These are phyloP conservation scores for Pseudozyma tsukubaensis DNA, from an alignment of 1,284 basidiomycete species.

Conservation along the genomic window DNA sequence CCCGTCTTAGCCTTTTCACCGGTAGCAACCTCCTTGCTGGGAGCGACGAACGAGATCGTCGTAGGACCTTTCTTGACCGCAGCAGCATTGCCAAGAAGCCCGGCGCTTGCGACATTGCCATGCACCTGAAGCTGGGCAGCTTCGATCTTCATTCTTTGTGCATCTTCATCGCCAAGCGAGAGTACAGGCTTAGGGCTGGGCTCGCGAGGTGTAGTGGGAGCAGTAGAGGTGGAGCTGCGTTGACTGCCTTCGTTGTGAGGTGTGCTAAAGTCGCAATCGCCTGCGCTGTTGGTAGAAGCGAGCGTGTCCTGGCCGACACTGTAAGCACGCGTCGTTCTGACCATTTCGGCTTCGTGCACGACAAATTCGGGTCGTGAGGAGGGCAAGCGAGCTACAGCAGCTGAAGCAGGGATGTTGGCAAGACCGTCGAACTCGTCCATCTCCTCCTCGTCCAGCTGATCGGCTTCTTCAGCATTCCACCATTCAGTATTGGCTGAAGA, in stretches of 20 bases:
- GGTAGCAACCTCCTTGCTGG: background rate
- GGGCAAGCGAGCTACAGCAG: constrained; percentile 41
- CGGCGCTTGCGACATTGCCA: background rate
- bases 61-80: constrained; percentile 24
- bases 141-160: constrained; percentile 37
- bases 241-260: constrained; percentile 7
- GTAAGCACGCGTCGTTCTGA: constrained; percentile 4
- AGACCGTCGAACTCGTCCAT: constrained; percentile 68
- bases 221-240: constrained; percentile 25
- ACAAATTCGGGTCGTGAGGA: constrained; percentile 19
- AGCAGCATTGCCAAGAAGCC: constrained; percentile 1
- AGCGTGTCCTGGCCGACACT: constrained; percentile 27
- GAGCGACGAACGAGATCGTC: constrained; percentile 27
- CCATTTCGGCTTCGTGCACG: background rate
- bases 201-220: constrained; percentile 27
- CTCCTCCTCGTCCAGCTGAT: constrained; percentile 68
- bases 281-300: background rate
- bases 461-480: constrained; percentile 2
- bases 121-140: constrained; percentile 24
- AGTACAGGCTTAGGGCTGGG: constrained; percentile 19
- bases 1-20: background rate
- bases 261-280: background rate
- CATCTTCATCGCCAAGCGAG: constrained; percentile 44
- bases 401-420: constrained; percentile 49
- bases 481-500: constrained; percentile 1